Evolutionary conservation across 2,329 filamentous ascomycete genomes (phyloP).

Genomic region (Albophoma yamanashiensis): DNA sequence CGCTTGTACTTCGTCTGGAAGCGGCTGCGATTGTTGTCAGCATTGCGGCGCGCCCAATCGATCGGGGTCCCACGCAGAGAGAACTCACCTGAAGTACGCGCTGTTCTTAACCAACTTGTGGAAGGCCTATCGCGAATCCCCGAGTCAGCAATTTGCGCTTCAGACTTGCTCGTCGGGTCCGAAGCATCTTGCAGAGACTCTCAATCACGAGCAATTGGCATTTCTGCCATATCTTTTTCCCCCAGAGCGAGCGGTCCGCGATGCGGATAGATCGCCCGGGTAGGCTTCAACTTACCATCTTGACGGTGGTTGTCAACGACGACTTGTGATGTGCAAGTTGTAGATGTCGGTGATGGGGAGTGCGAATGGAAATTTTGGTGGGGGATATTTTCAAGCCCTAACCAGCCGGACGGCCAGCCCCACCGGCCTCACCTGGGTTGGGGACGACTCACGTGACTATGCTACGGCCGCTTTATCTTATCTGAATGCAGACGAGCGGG

Average conservation of each 20-base stretch:
- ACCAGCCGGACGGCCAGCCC: slow-evolving; percentile 10
- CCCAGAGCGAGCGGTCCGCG: not conserved
- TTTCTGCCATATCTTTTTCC: slow-evolving; percentile 29
- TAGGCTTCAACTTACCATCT: slow-evolving; percentile 56
- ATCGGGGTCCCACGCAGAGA: not conserved
- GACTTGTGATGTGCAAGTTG: slow-evolving; percentile 25
- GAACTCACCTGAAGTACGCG: slow-evolving; percentile 91
- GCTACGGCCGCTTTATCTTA: not conserved
- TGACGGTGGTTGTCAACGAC: slow-evolving; percentile 44
- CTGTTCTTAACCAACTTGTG: slow-evolving; percentile 95
- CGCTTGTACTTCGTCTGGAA: slow-evolving; percentile 99
- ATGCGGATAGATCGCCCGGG: slow-evolving; percentile 9
- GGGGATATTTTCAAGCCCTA: slow-evolving; percentile 32
- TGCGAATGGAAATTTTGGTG: slow-evolving; percentile 23
- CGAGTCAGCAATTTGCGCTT: slow-evolving; percentile 99
- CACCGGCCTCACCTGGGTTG: slow-evolving; percentile 19
- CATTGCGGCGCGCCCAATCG: not conserved
- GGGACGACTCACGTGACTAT: slow-evolving; percentile 26
- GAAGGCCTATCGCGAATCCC: slow-evolving; percentile 61
- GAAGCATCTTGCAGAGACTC: slow-evolving; percentile 99
- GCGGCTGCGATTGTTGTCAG: slow-evolving; percentile 50
- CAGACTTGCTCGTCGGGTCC: slow-evolving; percentile 61
- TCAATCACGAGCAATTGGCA: slow-evolving; percentile 31
- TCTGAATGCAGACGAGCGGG: not conserved
- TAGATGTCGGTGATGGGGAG: slow-evolving; percentile 19